Evolutionary conservation across 192 early-diverging fungal species (phyloP).

Genomic region (Entomortierella parvispora): DNA sequence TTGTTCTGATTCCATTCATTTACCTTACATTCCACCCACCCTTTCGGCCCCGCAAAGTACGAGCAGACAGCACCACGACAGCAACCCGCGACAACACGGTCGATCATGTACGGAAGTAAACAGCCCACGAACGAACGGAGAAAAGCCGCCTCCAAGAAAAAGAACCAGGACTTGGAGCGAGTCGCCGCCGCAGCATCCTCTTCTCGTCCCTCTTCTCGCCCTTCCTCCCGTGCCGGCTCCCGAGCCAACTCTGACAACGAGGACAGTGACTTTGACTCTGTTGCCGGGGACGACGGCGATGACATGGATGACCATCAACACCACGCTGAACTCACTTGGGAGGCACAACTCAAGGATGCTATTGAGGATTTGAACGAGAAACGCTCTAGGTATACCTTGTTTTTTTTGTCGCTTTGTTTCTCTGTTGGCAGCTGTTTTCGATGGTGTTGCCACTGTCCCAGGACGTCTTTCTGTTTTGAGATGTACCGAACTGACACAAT

Average conservation of each 20-base stretch:
- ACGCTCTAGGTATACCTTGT: slow-evolving; percentile 59
- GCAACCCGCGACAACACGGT: background rate
- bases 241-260: slow-evolving; percentile 45
- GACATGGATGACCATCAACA: slow-evolving; percentile 18
- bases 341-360: slow-evolving; percentile 57
- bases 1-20: background rate
- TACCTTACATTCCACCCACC: no score
- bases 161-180: slow-evolving; percentile 39
- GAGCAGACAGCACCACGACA: no score
- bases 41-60: no score
- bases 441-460: background rate
- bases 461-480: background rate
- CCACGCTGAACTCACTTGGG: slow-evolving; percentile 43
- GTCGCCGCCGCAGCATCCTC: slow-evolving; percentile 23
- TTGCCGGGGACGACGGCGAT: slow-evolving; percentile 14
- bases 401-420: background rate
- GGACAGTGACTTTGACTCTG: slow-evolving; percentile 25
- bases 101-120: slow-evolving; percentile 18
- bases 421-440: background rate
- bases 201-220: slow-evolving; percentile 31
- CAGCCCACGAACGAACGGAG: slow-evolving; percentile 24
- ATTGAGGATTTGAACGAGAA: slow-evolving; percentile 63
- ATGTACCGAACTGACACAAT: background rate
- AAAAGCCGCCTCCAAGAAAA: slow-evolving; percentile 39
- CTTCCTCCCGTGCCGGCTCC: slow-evolving; percentile 25